Conservation (phyloP, 345 rosid genomes). For the Citrus unshiu region DNA sequence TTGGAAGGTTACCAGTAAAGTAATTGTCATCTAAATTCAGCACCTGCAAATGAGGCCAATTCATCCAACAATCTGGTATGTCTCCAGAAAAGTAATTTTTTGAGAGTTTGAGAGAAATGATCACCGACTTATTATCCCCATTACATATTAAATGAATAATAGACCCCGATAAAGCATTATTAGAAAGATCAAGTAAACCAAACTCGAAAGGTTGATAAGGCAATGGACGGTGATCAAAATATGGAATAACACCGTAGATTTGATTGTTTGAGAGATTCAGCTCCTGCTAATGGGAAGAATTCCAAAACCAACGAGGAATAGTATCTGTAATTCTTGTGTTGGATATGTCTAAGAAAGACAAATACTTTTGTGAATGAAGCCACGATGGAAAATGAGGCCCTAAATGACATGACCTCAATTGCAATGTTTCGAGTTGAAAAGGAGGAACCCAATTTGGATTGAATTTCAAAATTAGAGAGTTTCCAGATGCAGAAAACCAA, state of each 20-base stretch:
- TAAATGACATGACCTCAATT: not conserved
- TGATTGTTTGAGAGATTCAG: not conserved
- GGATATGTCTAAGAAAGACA: not conserved
- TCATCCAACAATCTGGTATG: not conserved
- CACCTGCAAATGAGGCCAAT: not conserved
- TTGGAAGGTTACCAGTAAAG: not conserved
- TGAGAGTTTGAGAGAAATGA: not conserved
- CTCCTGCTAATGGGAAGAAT: too few relatives aligned
- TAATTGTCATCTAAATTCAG: not conserved
- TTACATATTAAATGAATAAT: not conserved
- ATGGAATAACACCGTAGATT: not conserved
- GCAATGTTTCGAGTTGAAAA: not conserved
- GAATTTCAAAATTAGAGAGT: not conserved
- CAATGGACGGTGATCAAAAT: too few relatives aligned
- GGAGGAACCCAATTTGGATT: not conserved
- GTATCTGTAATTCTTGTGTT: not conserved
- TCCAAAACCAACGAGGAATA: too few relatives aligned
- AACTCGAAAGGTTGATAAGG: too few relatives aligned
- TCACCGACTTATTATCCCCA: too few relatives aligned
- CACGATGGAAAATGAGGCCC: not conserved
- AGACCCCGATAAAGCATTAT: not conserved
- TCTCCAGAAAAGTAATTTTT: not conserved
- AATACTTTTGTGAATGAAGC: not conserved
- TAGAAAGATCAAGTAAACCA: too few relatives aligned
- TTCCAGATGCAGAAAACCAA: accelerated